Percentiles rank a stretch among this genome's conserved stretches.
Evolutionary conservation across 169 alveolate species (phyloP).

Genomic region (Eimeria acervulina): DNA sequence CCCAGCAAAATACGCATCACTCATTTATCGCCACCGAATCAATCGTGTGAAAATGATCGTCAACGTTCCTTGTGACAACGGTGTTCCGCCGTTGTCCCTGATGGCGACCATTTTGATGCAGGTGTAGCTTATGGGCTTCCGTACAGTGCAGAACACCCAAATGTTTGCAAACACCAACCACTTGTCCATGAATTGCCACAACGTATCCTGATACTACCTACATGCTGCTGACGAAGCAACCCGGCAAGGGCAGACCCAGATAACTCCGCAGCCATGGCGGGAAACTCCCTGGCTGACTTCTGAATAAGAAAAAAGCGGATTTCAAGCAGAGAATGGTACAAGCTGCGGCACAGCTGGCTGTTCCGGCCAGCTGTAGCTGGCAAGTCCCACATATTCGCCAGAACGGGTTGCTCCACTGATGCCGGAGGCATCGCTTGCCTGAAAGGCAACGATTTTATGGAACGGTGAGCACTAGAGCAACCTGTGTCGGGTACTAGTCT

Average conservation of each 20-base stretch:
- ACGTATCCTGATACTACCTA: not conserved
- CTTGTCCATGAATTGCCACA: not conserved
- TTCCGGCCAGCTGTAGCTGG: slow-evolving; percentile 20
- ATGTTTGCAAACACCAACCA: not conserved
- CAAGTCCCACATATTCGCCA: not conserved
- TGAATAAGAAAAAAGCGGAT: slow-evolving; percentile 30
- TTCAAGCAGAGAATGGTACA: slow-evolving; percentile 39
- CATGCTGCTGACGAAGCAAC: slow-evolving; percentile 68
- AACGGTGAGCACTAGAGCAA: not conserved
- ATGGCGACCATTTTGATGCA: not conserved
- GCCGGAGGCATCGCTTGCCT: not conserved
- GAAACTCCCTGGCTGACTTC: slow-evolving; percentile 39
- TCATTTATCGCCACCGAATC: not conserved
- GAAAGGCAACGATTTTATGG: not conserved
- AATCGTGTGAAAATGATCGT: not conserved
- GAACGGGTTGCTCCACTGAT: not conserved
- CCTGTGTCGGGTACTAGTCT: not conserved
- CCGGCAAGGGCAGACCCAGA: slow-evolving; percentile 49
- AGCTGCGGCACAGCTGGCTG: slow-evolving; percentile 42
- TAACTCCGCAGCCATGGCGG: slow-evolving; percentile 46
- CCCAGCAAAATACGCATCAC: not conserved
- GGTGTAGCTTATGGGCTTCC: not conserved
- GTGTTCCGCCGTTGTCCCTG: not conserved
- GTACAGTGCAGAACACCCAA: not conserved
- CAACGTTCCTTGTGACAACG: not conserved